These are phyloP conservation scores for Ophiostoma montium DNA, from an alignment of 2,329 filamentous ascomycete species.

Conservation along the genomic window DNA sequence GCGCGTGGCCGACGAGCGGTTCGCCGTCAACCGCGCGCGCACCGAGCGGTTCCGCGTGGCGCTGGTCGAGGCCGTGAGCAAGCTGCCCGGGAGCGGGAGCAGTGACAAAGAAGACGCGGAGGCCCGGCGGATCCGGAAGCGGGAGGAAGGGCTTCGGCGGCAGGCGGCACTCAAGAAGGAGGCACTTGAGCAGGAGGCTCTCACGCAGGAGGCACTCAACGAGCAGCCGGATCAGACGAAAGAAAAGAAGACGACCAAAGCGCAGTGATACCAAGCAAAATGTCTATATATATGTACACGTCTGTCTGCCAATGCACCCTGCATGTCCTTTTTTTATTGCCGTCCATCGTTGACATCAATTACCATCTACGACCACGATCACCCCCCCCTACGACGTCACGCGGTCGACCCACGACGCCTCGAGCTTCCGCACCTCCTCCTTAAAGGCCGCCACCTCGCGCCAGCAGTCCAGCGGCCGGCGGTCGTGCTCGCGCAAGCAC, in stretches of 20 bases:
- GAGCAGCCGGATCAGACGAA: slow-evolving; percentile 21
- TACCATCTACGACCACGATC: no score
- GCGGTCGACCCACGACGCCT: slow-evolving; percentile 78
- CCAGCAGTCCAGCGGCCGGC: slow-evolving; percentile 87
- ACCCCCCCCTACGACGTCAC: no score
- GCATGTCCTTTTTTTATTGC: neutral
- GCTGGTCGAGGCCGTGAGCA: slow-evolving; percentile 25
- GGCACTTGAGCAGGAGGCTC: neutral
- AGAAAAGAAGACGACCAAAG: slow-evolving; percentile 5
- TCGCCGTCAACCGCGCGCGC: slow-evolving; percentile 52
- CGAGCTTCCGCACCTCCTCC: slow-evolving; percentile 71
- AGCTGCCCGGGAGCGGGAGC: slow-evolving; percentile 17
- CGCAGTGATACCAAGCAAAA: neutral
- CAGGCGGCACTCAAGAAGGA: slow-evolving; percentile 11
- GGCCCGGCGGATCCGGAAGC: slow-evolving; percentile 39
- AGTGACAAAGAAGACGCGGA: slow-evolving; percentile 41
- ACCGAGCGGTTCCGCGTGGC: slow-evolving; percentile 49
- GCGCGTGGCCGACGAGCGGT: slow-evolving; percentile 58
- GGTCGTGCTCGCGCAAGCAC: slow-evolving; percentile 73
- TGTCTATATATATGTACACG: neutral
- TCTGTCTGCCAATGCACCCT: neutral
- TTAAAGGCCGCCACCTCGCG: slow-evolving; percentile 84
- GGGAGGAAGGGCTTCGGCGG: slow-evolving; percentile 36
- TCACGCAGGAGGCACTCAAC: neutral
- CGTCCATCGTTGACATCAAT: no score